A percentile compares a stretch with the other conserved stretches of the same genome.
phyloP scores from a whole-genome alignment of 2,329 filamentous ascomycete genomes.

The Fusarium sp. region DNA sequence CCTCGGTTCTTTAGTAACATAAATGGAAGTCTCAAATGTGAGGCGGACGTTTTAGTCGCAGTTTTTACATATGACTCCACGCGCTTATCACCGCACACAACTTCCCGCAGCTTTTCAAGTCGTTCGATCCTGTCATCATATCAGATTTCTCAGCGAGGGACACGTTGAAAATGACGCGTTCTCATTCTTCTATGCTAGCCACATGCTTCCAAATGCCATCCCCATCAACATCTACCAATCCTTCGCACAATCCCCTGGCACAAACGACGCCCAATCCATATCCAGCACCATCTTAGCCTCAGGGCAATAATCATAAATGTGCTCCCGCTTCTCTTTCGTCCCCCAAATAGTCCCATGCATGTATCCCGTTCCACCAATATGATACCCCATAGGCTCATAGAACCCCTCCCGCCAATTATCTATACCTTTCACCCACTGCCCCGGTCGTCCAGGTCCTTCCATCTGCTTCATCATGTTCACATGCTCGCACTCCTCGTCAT shows the following conservation, averaged over 20 bases:
- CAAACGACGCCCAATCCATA: background rate
- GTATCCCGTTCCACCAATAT: background rate
- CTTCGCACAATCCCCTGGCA: background rate
- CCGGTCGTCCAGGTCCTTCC: background rate
- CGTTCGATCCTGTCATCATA: too few relatives aligned
- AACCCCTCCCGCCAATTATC: background rate
- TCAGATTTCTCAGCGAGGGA: too few relatives aligned
- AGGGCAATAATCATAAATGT: background rate
- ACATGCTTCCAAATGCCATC: accelerated
- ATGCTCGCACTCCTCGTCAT: accelerated
- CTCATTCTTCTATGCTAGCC: background rate
- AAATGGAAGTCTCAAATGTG: accelerated
- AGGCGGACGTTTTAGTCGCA: accelerated
- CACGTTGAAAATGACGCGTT: background rate
- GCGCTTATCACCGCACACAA: accelerated
- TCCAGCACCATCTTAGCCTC: background rate
- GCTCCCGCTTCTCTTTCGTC: background rate
- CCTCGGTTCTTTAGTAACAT: accelerated
- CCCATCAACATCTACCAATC: background rate
- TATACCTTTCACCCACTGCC: background rate
- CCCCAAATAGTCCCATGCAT: background rate
- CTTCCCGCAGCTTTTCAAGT: accelerated
- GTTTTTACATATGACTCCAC: accelerated
- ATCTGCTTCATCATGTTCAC: background rate
- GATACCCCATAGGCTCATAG: background rate